These are phyloP conservation scores for Tephrocybe sp. DNA, from an alignment of 768 basidiomycete species.

Conservation along the genomic window DNA sequence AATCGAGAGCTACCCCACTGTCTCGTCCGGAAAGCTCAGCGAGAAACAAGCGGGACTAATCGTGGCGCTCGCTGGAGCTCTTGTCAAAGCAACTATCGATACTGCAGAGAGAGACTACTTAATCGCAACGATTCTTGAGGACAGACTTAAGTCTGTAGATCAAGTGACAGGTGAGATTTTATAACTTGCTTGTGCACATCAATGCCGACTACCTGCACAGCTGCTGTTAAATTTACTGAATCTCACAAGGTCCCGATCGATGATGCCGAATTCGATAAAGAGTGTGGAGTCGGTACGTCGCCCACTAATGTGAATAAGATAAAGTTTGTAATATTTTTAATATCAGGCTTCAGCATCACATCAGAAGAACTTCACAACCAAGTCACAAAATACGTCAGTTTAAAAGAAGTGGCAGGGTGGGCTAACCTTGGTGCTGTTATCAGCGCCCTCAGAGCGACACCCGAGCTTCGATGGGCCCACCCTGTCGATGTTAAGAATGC, in stretches of 20 bases:
- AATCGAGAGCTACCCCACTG: slow-evolving; percentile 55
- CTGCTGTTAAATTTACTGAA: slow-evolving; percentile 76
- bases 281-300: slow-evolving; percentile 84
- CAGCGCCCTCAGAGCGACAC: slow-evolving; percentile 57
- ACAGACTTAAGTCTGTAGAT: slow-evolving; percentile 75
- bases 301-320: not conserved
- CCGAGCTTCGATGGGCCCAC: slow-evolving; percentile 78
- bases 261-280: slow-evolving; percentile 67
- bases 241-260: slow-evolving; percentile 60
- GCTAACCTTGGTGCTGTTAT: slow-evolving; percentile 66
- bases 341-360: slow-evolving; percentile 78
- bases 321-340: too few species aligned
- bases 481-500: slow-evolving; percentile 83
- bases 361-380: slow-evolving; percentile 56
- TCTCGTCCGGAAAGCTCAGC: slow-evolving; percentile 49
- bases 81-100: slow-evolving; percentile 56
- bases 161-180: slow-evolving; percentile 76
- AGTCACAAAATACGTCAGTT: slow-evolving; percentile 57
- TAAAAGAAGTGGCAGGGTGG: slow-evolving; percentile 70
- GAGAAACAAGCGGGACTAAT: slow-evolving; percentile 79
- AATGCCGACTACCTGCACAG: slow-evolving; percentile 34
- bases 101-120: slow-evolving; percentile 60
- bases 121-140: slow-evolving; percentile 67
- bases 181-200: not conserved
- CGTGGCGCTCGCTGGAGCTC: slow-evolving; percentile 61